A percentile compares a stretch with the other conserved stretches of the same genome.
These are phyloP conservation scores for Fonsecaea pedrosoi DNA, from an alignment of 2,329 filamentous ascomycete species.

Conservation along the genomic window DNA sequence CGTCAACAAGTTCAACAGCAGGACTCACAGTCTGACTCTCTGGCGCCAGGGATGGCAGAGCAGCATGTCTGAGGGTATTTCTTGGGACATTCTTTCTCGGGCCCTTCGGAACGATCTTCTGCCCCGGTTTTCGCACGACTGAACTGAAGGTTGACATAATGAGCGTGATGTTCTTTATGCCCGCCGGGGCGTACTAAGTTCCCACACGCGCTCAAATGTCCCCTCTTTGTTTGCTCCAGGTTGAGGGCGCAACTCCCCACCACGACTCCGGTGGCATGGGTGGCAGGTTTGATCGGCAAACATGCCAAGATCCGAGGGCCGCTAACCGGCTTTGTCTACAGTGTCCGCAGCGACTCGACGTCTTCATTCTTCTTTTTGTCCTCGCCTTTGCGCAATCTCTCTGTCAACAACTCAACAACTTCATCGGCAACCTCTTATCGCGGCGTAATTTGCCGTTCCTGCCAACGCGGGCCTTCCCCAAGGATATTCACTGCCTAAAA, in stretches of 20 bases:
- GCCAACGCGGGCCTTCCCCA: conserved; percentile 19
- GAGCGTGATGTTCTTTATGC: neutral
- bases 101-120: conserved; percentile 78
- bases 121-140: conserved; percentile 67
- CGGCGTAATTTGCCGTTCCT: conserved; percentile 14
- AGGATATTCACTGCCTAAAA: conserved; percentile 18
- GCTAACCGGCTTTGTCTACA: conserved; percentile 4
- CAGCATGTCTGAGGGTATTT: conserved; percentile 56
- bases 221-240: neutral
- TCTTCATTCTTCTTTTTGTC: conserved; percentile 17
- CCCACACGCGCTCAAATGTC: neutral
- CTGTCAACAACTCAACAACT: conserved; percentile 12
- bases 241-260: conserved; percentile 43
- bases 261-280: neutral
- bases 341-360: conserved; percentile 2
- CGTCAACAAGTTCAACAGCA: conserved; percentile 20
- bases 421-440: conserved; percentile 2
- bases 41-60: conserved; percentile 48
- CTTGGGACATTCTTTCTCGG: conserved; percentile 41
- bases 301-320: neutral
- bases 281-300: neutral
- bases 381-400: conserved; percentile 21
- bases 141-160: conserved; percentile 61
- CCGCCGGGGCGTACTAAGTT: neutral
- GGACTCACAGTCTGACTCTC: conserved; percentile 31